phyloP scores from a whole-genome alignment of 306 rosid species.

The Rosa lucieae region DNA sequence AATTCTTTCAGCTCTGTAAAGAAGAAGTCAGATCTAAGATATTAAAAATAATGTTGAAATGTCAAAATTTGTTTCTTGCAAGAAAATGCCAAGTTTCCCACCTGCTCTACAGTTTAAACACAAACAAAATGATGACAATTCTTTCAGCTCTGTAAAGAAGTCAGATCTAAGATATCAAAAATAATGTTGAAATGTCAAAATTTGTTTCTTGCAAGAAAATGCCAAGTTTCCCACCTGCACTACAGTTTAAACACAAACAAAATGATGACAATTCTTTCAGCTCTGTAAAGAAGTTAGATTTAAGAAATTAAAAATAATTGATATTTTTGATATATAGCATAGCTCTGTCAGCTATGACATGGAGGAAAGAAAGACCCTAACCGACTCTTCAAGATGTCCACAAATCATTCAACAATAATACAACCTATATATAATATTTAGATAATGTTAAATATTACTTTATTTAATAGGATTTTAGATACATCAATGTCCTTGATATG shows the following conservation, averaged over 20 bases:
- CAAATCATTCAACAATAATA: background rate
- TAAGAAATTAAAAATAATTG: background rate
- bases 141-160: background rate
- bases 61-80: background rate
- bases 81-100: background rate
- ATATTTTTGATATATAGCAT: background rate
- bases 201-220: background rate
- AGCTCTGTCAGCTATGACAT: background rate
- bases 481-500: background rate
- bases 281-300: background rate
- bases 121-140: background rate
- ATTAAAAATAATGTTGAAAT: background rate
- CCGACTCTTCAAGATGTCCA: background rate
- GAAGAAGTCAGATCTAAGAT: background rate
- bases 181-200: background rate
- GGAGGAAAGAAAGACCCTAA: background rate
- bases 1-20: background rate
- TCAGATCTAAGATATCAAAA: background rate
- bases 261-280: background rate
- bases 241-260: background rate
- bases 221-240: conserved; percentile 3
- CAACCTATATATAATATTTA: background rate
- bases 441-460: background rate
- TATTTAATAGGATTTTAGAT: background rate
- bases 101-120: background rate